Evolutionary conservation across 2,329 filamentous ascomycete genomes (phyloP).

Genomic region (Ophiostoma angusticollis): DNA sequence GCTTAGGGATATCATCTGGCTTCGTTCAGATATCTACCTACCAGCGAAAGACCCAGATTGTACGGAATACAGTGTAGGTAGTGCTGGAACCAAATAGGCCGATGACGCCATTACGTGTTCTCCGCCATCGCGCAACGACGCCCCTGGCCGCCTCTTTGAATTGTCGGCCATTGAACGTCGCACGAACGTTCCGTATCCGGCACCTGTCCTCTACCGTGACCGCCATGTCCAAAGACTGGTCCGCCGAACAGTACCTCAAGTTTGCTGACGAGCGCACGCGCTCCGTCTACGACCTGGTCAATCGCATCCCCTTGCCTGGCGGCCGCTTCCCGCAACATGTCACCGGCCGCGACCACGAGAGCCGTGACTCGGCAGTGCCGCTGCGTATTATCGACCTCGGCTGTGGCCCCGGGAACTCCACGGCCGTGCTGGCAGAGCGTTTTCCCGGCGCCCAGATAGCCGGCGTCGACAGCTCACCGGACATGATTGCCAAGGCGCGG

Average conservation of each 20-base stretch:
- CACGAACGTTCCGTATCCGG: too few species aligned
- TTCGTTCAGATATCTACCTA: too few species aligned
- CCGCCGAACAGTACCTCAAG: constrained; percentile 42
- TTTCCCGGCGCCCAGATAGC: constrained; percentile 35
- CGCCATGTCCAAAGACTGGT: constrained; percentile 32
- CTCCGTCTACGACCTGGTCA: constrained; percentile 38
- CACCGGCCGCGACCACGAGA: neutral
- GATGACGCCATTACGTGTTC: constrained; percentile 5
- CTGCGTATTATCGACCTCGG: constrained; percentile 41
- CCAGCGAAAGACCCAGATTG: too few species aligned
- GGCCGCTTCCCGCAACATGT: constrained; percentile 7
- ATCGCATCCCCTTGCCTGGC: constrained; percentile 27
- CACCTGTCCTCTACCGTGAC: neutral
- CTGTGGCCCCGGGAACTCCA: constrained; percentile 49
- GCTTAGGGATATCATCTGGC: too few species aligned
- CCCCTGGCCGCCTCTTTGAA: neutral
- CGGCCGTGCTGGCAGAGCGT: constrained; percentile 30
- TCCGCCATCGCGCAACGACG: neutral
- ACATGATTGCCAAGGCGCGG: constrained; percentile 41
- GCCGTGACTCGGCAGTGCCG: constrained; percentile 17
- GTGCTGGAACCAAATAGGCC: too few species aligned
- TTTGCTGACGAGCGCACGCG: constrained; percentile 40
- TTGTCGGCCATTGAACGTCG: too few species aligned
- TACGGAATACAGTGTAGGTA: too few species aligned
- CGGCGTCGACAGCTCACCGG: constrained; percentile 41